These are phyloP conservation scores for Pestalotiopsis sp. DNA, from an alignment of 2,329 filamentous ascomycete genomes.

Conservation along the genomic window DNA sequence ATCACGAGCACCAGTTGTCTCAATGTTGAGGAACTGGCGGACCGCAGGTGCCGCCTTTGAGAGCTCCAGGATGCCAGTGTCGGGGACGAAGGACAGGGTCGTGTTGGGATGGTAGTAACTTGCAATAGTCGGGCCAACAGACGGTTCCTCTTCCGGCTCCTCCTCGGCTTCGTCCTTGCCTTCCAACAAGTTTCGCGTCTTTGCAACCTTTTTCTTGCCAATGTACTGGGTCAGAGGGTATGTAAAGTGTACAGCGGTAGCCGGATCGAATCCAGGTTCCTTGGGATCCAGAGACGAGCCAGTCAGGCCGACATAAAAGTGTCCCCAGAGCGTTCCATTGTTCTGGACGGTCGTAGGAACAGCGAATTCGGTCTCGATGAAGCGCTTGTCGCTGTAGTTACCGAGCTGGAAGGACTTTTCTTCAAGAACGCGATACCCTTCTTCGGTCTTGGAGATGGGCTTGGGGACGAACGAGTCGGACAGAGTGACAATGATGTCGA, in stretches of 20 bases:
- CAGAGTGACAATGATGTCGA: constrained; percentile 86
- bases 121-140: constrained; percentile 69
- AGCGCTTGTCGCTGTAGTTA: constrained; percentile 77
- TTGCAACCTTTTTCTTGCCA: constrained; percentile 84
- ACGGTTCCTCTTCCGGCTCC: constrained; percentile 53
- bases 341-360: constrained; percentile 82
- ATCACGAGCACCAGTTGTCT: constrained; percentile 81
- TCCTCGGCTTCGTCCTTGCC: constrained; percentile 50
- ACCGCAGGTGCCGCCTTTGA: constrained; percentile 71
- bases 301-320: constrained; percentile 84
- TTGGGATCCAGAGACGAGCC: constrained; percentile 79
- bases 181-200: constrained; percentile 85
- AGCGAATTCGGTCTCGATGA: constrained; percentile 74
- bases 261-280: constrained; percentile 70
- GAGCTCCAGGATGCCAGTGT: constrained; percentile 72
- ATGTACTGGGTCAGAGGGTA: constrained; percentile 89
- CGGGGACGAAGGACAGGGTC: constrained; percentile 83
- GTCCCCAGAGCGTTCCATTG: constrained; percentile 92
- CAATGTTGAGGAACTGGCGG: constrained; percentile 77
- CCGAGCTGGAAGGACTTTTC: constrained; percentile 81
- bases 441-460: constrained; percentile 65
- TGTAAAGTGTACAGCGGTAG: constrained; percentile 80
- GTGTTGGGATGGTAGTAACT: constrained; percentile 97
- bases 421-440: constrained; percentile 72
- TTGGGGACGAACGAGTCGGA: constrained; percentile 73